phyloP scores from a whole-genome alignment of 108 stramenopile genomes.

The Cylindrotheca closterium region DNA sequence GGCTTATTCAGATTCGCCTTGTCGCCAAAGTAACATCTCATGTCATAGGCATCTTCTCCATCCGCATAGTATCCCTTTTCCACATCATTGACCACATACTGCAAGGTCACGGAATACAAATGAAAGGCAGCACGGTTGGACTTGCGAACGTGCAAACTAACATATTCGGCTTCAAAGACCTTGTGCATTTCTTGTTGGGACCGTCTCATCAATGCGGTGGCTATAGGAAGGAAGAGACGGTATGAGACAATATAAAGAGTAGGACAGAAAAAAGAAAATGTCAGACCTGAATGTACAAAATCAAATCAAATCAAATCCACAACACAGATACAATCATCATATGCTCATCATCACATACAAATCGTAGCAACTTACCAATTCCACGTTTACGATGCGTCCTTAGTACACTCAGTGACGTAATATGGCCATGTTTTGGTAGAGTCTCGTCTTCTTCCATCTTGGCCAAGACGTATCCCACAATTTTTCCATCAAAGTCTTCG shows the following conservation, averaged over 20 bases:
- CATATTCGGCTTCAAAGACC: slow-evolving; percentile 93
- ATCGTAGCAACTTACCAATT: slow-evolving; percentile 38
- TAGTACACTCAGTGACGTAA: slow-evolving; percentile 96
- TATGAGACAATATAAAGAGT: background rate
- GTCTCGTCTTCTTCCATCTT: slow-evolving; percentile 96
- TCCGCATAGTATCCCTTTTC: slow-evolving; percentile 99
- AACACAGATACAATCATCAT: no score
- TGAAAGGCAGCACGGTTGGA: slow-evolving; percentile 97
- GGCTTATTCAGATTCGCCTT: background rate
- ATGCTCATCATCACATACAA: background rate
- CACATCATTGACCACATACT: slow-evolving; percentile 92
- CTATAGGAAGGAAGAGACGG: slow-evolving; percentile 11
- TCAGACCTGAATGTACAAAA: background rate
- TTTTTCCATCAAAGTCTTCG: slow-evolving; percentile 90
- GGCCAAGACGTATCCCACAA: slow-evolving; percentile 98
- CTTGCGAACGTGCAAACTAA: slow-evolving; percentile 96
- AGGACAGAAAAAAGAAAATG: slow-evolving; percentile 6
- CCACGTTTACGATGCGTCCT: slow-evolving; percentile 93
- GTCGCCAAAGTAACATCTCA: slow-evolving; percentile 76
- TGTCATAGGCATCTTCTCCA: slow-evolving; percentile 99
- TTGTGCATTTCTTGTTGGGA: slow-evolving; percentile 91
- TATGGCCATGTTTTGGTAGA: slow-evolving; percentile 83
- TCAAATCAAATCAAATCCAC: background rate
- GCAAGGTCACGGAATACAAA: slow-evolving; percentile 92
- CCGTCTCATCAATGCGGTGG: slow-evolving; percentile 89